Evolutionary conservation across 2,329 filamentous ascomycete genomes (phyloP).

Genomic region (Apiospora malaysiana): DNA sequence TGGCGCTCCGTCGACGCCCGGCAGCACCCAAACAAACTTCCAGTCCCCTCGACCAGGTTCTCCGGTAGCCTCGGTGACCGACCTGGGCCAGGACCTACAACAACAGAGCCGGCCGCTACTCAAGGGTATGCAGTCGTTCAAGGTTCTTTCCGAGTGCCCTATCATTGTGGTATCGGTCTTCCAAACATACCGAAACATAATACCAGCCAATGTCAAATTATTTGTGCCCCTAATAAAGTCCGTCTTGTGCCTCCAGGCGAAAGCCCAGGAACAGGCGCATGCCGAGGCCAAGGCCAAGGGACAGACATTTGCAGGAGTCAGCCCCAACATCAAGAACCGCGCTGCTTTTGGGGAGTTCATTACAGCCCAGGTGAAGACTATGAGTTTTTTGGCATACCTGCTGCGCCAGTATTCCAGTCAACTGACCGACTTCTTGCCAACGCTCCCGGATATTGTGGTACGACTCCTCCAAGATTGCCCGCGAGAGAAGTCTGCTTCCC

Average conservation of each 20-base stretch:
- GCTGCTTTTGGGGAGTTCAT: conserved; percentile 97
- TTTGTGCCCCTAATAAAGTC: conserved; percentile 95
- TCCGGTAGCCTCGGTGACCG: conserved; percentile 80
- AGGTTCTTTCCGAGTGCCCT: conserved; percentile 94
- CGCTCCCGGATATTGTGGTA: conserved; percentile 87
- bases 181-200: conserved; percentile 84
- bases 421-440: conserved; percentile 84
- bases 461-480: conserved; percentile 92
- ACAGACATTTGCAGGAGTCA: conserved; percentile 90
- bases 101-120: conserved; percentile 81
- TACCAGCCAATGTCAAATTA: conserved; percentile 82
- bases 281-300: conserved; percentile 79
- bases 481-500: conserved; percentile 87
- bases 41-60: conserved; percentile 91
- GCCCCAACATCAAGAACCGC: conserved; percentile 89
- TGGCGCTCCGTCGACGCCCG: conserved; percentile 70
- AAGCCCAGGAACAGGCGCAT: conserved; percentile 91
- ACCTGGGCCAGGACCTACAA: conserved; percentile 80
- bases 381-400: conserved; percentile 97
- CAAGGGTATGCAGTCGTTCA: conserved; percentile 98
- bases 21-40: conserved; percentile 71
- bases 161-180: conserved; percentile 99
- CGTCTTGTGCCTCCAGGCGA: conserved; percentile 86
- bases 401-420: conserved; percentile 87
- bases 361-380: conserved; percentile 97